phyloP scores from a whole-genome alignment of 2,329 filamentous ascomycete species.

The Diaporthe sp. region DNA sequence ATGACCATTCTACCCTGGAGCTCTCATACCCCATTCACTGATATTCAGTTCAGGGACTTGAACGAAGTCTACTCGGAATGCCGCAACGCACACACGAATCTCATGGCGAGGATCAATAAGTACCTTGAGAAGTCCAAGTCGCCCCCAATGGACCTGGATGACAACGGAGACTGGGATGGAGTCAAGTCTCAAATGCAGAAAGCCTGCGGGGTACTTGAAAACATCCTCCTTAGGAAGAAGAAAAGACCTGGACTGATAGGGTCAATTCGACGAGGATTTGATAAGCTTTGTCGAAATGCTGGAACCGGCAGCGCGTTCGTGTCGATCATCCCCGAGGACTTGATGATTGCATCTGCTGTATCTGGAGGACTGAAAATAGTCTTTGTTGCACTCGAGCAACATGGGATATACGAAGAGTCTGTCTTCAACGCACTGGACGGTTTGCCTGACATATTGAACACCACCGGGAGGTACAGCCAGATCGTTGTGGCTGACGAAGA shows the following conservation, averaged over 20 bases:
- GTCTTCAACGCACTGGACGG: background rate
- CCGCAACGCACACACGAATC: fast-evolving
- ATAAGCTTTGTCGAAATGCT: background rate
- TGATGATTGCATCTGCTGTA: background rate
- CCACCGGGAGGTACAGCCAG: background rate
- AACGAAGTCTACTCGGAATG: background rate
- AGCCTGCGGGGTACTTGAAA: background rate
- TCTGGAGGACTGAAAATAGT: background rate
- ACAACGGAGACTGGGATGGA: background rate
- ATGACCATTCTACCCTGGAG: no score
- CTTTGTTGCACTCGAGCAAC: background rate
- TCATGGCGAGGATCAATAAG: background rate
- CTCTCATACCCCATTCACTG: no score
- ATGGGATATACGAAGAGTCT: background rate
- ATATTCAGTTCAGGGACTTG: background rate
- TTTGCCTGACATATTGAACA: background rate
- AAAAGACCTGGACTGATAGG: background rate
- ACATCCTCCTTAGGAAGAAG: background rate
- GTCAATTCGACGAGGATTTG: background rate
- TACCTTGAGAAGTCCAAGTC: background rate
- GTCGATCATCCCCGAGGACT: background rate
- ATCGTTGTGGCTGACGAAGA: background rate
- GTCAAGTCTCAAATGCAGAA: background rate
- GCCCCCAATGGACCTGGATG: background rate
- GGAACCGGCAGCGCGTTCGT: background rate